phyloP scores from a whole-genome alignment of 805 yeast species.

The Kuraishia floccosa region DNA sequence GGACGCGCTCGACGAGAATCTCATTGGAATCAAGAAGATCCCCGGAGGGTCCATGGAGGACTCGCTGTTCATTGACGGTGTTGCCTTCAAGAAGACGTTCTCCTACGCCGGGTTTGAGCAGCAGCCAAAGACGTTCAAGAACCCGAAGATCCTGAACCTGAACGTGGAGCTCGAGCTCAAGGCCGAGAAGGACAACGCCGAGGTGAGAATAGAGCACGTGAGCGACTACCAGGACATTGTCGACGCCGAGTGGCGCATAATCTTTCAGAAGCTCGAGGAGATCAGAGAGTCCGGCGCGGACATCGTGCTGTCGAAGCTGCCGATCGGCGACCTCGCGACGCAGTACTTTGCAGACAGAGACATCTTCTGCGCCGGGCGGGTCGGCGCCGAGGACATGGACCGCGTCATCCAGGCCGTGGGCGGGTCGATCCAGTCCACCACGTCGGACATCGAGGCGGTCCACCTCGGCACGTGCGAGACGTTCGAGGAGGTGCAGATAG shows the following conservation, averaged over 20 bases:
- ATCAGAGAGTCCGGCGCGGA: conserved; percentile 81
- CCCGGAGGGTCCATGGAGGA: conserved; percentile 97
- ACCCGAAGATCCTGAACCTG: conserved; percentile 76
- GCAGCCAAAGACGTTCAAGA: conserved; percentile 76
- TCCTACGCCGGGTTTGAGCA: conserved; percentile 98
- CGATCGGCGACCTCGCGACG: conserved; percentile 98
- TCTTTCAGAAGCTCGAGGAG: conserved; percentile 73
- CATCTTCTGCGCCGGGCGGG: conserved; percentile 97
- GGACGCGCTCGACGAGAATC: conserved; percentile 73
- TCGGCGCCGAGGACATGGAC: conserved; percentile 78
- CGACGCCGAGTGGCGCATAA: conserved; percentile 98
- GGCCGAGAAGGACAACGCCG: conserved; percentile 98
- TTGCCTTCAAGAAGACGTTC: conserved; percentile 94
- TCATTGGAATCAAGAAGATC: conserved; percentile 91
- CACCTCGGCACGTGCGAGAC: conserved; percentile 76
- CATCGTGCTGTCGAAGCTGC: conserved; percentile 86
- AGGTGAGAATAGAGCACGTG: conserved; percentile 91
- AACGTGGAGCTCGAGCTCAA: conserved; percentile 93
- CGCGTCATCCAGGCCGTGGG: conserved; percentile 93
- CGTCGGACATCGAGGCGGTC: conserved; percentile 53
- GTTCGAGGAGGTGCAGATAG: conserved; percentile 93
- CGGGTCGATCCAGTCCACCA: conserved; percentile 74
- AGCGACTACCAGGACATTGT: conserved; percentile 91
- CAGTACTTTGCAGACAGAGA: conserved; percentile 95
- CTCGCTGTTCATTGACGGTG: conserved; percentile 81